These are phyloP conservation scores for Juglanconis juglandina DNA, from an alignment of 2,329 filamentous ascomycete genomes.

Conservation along the genomic window DNA sequence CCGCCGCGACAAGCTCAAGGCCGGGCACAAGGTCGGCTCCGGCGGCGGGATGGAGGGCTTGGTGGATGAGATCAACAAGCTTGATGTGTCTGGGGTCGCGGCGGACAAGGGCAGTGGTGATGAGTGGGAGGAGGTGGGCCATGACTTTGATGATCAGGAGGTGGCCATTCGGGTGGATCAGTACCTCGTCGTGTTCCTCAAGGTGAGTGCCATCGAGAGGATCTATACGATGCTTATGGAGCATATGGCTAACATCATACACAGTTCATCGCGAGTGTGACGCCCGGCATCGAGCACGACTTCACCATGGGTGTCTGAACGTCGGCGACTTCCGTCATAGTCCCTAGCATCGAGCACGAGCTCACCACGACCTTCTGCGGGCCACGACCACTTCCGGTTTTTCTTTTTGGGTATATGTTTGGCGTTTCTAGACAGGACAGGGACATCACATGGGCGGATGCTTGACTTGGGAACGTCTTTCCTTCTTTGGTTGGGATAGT, in stretches of 20 bases:
- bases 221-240: background rate
- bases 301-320: conserved; percentile 89
- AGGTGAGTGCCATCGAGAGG: conserved; percentile 50
- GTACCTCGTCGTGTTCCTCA: conserved; percentile 82
- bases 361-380: background rate
- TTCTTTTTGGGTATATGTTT: background rate
- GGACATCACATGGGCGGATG: background rate
- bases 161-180: conserved; percentile 84
- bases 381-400: background rate
- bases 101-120: conserved; percentile 50
- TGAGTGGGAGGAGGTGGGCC: conserved; percentile 65
- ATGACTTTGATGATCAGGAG: conserved; percentile 65
- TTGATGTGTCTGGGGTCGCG: conserved; percentile 53
- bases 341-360: background rate
- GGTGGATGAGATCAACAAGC: conserved; percentile 72
- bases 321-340: background rate
- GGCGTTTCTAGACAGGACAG: background rate
- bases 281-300: conserved; percentile 94
- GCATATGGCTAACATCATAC: conserved; percentile 23
- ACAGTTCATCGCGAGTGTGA: conserved; percentile 80
- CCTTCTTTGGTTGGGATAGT: background rate
- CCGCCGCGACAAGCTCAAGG: conserved; percentile 74
- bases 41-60: conserved; percentile 74
- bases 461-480: background rate
- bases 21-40: conserved; percentile 46